phyloP scores from a whole-genome alignment of 495 filamentous ascomycete species.

The Lentithecium fluviatile region DNA sequence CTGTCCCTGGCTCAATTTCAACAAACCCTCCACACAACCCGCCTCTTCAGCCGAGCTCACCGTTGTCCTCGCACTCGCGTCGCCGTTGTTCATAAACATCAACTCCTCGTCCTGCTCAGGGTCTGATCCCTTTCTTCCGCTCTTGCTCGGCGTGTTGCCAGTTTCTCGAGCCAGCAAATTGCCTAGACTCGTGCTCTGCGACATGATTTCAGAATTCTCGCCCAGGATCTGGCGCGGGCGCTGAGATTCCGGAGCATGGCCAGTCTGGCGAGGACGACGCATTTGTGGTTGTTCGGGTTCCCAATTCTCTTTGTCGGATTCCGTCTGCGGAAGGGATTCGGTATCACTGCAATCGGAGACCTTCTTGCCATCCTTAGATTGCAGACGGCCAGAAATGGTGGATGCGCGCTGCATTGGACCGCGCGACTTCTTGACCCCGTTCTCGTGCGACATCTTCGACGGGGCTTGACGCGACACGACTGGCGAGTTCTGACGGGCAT shows the following conservation, averaged over 20 bases:
- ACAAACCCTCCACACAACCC: slow-evolving; percentile 34
- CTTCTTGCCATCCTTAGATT: slow-evolving; percentile 44
- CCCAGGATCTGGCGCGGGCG: slow-evolving; percentile 30
- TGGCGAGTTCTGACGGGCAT: slow-evolving; percentile 58
- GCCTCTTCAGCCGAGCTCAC: slow-evolving; percentile 31
- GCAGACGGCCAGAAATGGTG: slow-evolving; percentile 67
- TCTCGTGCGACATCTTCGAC: slow-evolving; percentile 12
- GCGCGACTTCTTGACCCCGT: slow-evolving; percentile 31
- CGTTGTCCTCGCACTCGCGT: slow-evolving; percentile 7
- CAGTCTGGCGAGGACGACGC: not conserved
- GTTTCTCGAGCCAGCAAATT: slow-evolving; percentile 23
- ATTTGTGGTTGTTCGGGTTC: slow-evolving; percentile 49
- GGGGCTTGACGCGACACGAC: slow-evolving; percentile 23
- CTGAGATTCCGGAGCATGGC: slow-evolving; percentile 5
- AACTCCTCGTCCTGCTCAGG: slow-evolving; percentile 36
- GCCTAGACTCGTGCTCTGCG: slow-evolving; percentile 29
- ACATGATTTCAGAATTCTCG: slow-evolving; percentile 35
- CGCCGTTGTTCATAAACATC: slow-evolving; percentile 27
- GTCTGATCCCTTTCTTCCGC: slow-evolving; percentile 7
- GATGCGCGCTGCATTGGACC: slow-evolving; percentile 55
- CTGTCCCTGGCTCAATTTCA: slow-evolving; percentile 34
- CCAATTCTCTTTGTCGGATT: slow-evolving; percentile 97
- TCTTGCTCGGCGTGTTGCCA: not conserved
- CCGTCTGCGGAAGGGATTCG: slow-evolving; percentile 51
- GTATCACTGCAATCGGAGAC: slow-evolving; percentile 2